These are phyloP conservation scores for Tulasnella sp. DNA, from an alignment of 768 basidiomycete genomes.

Conservation along the genomic window DNA sequence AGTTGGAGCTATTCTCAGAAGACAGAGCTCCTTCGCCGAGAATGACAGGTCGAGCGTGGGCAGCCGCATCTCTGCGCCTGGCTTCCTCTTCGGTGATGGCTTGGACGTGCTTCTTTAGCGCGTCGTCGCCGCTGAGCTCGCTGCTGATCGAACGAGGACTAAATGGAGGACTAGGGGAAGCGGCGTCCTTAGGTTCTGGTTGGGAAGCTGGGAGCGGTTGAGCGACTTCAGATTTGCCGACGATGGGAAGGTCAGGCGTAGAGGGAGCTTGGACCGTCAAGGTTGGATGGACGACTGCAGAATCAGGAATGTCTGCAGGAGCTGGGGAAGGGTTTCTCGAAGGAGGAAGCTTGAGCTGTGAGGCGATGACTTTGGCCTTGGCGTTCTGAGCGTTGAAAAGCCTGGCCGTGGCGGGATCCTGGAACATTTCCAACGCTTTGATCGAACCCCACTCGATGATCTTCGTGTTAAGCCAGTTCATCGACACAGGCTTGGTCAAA, in stretches of 20 bases:
- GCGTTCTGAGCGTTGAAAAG: conserved; percentile 4
- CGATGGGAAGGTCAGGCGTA: conserved; percentile 1
- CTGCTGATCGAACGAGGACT: not conserved
- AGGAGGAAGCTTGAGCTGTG: conserved; percentile 14
- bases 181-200: not conserved
- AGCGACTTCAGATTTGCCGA: not conserved
- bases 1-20: not conserved
- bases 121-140: not conserved
- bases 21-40: conserved; percentile 3
- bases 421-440: conserved; percentile 88
- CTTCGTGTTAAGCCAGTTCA: conserved; percentile 94
- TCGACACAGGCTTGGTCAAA: conserved; percentile 90
- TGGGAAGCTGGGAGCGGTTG: not conserved
- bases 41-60: not conserved
- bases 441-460: conserved; percentile 99
- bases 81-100: not conserved
- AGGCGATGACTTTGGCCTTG: conserved; percentile 6
- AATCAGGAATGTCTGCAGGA: not conserved
- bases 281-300: not conserved
- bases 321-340: conserved; percentile 4
- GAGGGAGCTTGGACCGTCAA: conserved; percentile 6
- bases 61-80: not conserved
- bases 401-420: conserved; percentile 40
- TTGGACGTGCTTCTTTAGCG: not conserved
- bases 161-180: not conserved